Conservation (phyloP, 2,329 filamentous ascomycete genomes). For the Fusarium sp. region DNA sequence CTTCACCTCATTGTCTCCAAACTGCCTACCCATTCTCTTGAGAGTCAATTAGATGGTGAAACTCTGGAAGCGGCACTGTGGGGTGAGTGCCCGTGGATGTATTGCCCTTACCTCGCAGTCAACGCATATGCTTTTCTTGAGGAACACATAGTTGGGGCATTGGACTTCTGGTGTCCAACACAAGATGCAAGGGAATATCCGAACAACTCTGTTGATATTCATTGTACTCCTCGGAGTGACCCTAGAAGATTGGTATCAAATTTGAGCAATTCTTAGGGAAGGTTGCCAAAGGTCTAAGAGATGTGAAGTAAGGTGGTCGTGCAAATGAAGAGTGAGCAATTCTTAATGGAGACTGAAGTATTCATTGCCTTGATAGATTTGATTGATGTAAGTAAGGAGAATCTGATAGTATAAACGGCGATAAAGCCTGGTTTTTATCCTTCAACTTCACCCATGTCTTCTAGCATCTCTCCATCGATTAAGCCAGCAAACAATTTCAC, state of each 20-base stretch:
- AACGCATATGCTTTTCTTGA: slow-evolving; percentile 38
- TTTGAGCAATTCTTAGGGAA: neutral
- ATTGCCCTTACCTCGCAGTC: slow-evolving; percentile 38
- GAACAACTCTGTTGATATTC: slow-evolving; percentile 28
- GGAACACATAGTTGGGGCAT: slow-evolving; percentile 42
- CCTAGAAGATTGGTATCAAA: neutral
- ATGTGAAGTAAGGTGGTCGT: neutral
- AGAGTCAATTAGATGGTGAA: slow-evolving; percentile 4
- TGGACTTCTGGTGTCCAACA: slow-evolving; percentile 41
- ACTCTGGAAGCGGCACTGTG: neutral
- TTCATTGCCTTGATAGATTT: neutral
- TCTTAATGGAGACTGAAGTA: neutral
- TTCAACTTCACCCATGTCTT: neutral
- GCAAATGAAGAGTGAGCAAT: neutral
- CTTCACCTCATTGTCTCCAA: slow-evolving; percentile 20
- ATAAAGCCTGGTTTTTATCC: neutral
- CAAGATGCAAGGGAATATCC: slow-evolving; percentile 36
- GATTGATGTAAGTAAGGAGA: neutral
- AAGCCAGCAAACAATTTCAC: neutral
- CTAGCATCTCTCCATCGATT: neutral
- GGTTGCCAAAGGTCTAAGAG: neutral
- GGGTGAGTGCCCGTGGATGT: neutral
- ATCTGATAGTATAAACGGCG: neutral
- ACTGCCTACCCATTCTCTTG: slow-evolving; percentile 24
- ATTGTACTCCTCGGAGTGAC: slow-evolving; percentile 14